Conservation (phyloP, 345 rosid species). For the Brassica carinata region DNA sequence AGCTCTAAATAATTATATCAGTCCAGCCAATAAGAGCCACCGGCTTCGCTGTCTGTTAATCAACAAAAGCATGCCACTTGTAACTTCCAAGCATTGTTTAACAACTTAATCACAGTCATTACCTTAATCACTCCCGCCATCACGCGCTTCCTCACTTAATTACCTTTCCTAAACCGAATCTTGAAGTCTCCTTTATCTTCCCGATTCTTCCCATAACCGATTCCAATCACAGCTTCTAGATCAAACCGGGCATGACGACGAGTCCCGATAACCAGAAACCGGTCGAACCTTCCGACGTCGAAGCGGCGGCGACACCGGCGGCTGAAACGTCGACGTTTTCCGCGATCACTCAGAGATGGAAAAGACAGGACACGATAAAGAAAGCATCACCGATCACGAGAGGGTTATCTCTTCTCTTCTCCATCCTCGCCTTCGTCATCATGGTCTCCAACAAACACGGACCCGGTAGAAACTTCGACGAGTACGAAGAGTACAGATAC, state of each 20-base stretch:
- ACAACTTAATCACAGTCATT: neutral
- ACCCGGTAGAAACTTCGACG: slow-evolving; percentile 57
- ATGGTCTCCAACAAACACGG: slow-evolving; percentile 86
- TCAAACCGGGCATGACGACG: slow-evolving; percentile 16
- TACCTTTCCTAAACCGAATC: too few relatives aligned
- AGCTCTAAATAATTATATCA: too few relatives aligned
- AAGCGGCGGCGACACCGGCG: slow-evolving; percentile 29
- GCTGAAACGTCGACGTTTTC: slow-evolving; percentile 39
- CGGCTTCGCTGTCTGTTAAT: too few relatives aligned
- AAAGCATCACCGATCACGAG: slow-evolving; percentile 60
- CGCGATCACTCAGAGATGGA: slow-evolving; percentile 64
- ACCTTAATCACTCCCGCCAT: too few relatives aligned
- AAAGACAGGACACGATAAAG: slow-evolving; percentile 61
- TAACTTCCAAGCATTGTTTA: too few relatives aligned
- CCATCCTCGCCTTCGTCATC: slow-evolving; percentile 68
- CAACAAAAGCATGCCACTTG: too few relatives aligned
- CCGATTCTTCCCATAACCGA: slow-evolving; percentile 18
- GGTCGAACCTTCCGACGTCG: slow-evolving; percentile 25
- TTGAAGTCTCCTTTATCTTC: too few relatives aligned
- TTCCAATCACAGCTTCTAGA: neutral
- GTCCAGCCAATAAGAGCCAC: too few relatives aligned
- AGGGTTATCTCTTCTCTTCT: slow-evolving; percentile 61
- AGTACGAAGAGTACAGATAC: slow-evolving; percentile 89
- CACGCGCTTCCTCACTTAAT: too few relatives aligned
- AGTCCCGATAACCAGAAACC: slow-evolving; percentile 34